Percentiles rank a stretch among this genome's conserved stretches.
Evolutionary conservation across 441 rosid species (phyloP).

Genomic region (Gossypium trilobum): DNA sequence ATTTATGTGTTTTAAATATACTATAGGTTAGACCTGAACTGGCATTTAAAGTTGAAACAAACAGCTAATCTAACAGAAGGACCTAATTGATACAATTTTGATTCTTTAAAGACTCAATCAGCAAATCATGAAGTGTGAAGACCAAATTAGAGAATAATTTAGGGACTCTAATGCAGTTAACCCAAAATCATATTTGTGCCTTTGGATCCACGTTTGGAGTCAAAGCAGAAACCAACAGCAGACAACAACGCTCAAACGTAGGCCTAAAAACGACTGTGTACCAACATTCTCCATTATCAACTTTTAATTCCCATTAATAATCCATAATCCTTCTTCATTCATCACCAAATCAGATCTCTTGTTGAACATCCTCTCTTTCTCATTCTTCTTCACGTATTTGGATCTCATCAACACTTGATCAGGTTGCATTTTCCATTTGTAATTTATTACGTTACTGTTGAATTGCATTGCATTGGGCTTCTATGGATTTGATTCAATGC

Average conservation of each 20-base stretch:
- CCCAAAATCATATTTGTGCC: background rate
- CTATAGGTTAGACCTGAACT: too few species aligned
- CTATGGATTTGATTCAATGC: background rate
- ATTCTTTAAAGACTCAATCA: background rate
- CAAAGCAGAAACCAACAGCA: background rate
- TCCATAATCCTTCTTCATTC: background rate
- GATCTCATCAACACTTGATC: constrained; percentile 3
- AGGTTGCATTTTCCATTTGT: background rate
- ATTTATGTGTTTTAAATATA: too few species aligned
- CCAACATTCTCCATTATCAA: background rate
- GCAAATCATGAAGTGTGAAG: background rate
- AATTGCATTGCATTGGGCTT: constrained; percentile 4
- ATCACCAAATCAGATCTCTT: constrained; percentile 15
- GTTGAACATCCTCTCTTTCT: background rate
- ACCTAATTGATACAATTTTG: too few species aligned
- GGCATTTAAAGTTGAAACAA: too few species aligned
- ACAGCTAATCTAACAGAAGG: too few species aligned
- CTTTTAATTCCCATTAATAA: background rate
- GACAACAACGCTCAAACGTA: constrained; percentile 1
- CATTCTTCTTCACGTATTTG: background rate
- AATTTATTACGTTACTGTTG: background rate
- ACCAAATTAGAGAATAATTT: background rate
- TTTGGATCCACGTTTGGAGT: background rate
- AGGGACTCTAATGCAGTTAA: background rate
- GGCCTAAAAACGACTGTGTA: background rate